Evolutionary conservation across 306 rosid species (phyloP).

Genomic region (Prunus armeniaca): DNA sequence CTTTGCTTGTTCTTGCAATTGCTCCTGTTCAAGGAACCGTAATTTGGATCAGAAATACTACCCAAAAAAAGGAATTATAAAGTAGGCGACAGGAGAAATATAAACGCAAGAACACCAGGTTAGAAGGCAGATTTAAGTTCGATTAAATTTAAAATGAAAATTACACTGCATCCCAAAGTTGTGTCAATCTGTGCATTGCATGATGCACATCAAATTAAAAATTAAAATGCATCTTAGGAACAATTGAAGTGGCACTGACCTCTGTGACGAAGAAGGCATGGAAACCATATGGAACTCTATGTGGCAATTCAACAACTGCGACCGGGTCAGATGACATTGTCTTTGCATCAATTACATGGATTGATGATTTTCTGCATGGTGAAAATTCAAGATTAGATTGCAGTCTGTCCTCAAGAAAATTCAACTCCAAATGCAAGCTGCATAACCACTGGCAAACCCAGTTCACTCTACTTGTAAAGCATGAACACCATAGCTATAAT

Average conservation of each 20-base stretch:
- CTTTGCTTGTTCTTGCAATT: slow-evolving; percentile 66
- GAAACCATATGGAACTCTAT: slow-evolving; percentile 85
- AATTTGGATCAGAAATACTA: slow-evolving; percentile 5
- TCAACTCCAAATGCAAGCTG: neutral
- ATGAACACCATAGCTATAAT: neutral
- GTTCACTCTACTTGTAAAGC: neutral
- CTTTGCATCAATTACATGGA: slow-evolving; percentile 74
- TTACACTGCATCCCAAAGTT: neutral
- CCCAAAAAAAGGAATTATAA: neutral
- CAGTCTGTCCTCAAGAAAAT: neutral
- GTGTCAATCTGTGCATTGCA: neutral
- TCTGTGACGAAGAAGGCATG: slow-evolving; percentile 90
- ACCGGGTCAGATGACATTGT: slow-evolving; percentile 88
- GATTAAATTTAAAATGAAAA: neutral
- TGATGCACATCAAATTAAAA: neutral
- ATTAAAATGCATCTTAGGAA: neutral
- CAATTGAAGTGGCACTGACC: slow-evolving; percentile 50
- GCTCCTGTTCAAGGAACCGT: slow-evolving; percentile 48
- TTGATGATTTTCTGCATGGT: slow-evolving; percentile 63
- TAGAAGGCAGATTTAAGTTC: neutral
- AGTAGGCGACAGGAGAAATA: neutral
- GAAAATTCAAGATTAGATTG: slow-evolving; percentile 17
- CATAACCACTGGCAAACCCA: neutral
- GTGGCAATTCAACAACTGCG: slow-evolving; percentile 82
- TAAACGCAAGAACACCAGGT: neutral